Evolutionary conservation across 2,329 filamentous ascomycete species (phyloP).

Genomic region (Aureobasidium lini): DNA sequence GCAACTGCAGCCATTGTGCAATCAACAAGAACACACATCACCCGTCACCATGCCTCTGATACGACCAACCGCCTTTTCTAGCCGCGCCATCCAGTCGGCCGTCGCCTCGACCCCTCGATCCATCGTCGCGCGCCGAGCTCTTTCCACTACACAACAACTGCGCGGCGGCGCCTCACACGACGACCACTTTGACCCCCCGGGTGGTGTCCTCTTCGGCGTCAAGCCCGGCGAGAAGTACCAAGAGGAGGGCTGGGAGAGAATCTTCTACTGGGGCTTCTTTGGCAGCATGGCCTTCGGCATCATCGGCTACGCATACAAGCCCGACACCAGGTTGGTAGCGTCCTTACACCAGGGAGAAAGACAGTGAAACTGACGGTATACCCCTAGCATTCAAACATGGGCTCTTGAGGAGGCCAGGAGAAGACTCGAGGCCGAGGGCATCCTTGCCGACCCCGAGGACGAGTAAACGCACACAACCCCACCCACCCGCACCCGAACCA

Average conservation of each 20-base stretch:
- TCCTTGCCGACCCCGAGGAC: slow-evolving; percentile 67
- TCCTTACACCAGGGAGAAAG: not conserved
- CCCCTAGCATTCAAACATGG: slow-evolving; percentile 90
- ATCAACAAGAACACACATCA: not conserved
- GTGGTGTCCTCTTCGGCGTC: slow-evolving; percentile 87
- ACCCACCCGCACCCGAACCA: slow-evolving; percentile 14
- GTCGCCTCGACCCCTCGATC: slow-evolving; percentile 2
- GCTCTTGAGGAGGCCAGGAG: slow-evolving; percentile 93
- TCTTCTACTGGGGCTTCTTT: slow-evolving; percentile 79
- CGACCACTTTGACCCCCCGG: slow-evolving; percentile 79
- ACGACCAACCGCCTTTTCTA: slow-evolving; percentile 9
- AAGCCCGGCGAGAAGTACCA: slow-evolving; percentile 93
- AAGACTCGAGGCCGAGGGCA: slow-evolving; percentile 91
- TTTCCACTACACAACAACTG: slow-evolving; percentile 26
- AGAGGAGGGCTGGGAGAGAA: slow-evolving; percentile 91
- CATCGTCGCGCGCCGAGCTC: slow-evolving; percentile 17
- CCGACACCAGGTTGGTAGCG: slow-evolving; percentile 86
- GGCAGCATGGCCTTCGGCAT: slow-evolving; percentile 65
- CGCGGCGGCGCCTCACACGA: slow-evolving; percentile 53
- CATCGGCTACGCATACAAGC: slow-evolving; percentile 90
- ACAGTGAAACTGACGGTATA: not conserved
- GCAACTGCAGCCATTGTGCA: not conserved
- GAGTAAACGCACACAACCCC: slow-evolving; percentile 1
- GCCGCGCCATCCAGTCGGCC: slow-evolving; percentile 7
- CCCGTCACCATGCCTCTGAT: not conserved